Conservation (phyloP, 805 yeast genomes). For the Lipomyces oligophaga region DNA sequence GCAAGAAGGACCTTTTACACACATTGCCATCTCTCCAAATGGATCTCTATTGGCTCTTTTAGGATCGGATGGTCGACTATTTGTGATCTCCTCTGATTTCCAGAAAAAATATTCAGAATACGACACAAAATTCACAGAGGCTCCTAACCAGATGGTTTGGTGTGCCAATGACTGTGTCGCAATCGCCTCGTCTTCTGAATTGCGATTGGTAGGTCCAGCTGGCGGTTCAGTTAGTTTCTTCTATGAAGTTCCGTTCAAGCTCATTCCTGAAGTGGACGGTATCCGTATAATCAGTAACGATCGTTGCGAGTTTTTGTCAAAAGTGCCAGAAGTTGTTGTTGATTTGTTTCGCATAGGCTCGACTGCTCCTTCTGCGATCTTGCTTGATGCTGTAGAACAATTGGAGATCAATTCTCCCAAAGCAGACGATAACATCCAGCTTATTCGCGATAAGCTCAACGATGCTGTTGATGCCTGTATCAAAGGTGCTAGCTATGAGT, state of each 20-base stretch:
- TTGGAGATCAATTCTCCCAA: conserved; percentile 67
- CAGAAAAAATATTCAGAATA: conserved; percentile 45
- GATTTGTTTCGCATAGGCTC: conserved; percentile 80
- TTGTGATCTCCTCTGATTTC: conserved; percentile 50
- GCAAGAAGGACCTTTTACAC: conserved; percentile 50
- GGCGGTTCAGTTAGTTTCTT: conserved; percentile 39
- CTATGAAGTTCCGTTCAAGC: conserved; percentile 40
- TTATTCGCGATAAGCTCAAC: conserved; percentile 49
- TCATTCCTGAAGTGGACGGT: conserved; percentile 66
- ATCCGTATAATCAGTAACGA: conserved; percentile 57
- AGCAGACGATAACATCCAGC: conserved; percentile 69
- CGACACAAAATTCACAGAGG: conserved; percentile 40
- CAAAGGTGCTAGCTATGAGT: conserved; percentile 70
- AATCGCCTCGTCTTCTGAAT: conserved; percentile 54
- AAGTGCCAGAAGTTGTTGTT: conserved; percentile 55
- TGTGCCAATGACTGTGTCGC: conserved; percentile 81
- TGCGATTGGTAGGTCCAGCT: conserved; percentile 69
- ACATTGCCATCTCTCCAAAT: conserved; percentile 50
- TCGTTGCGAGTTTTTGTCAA: conserved; percentile 57
- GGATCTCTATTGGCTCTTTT: conserved; percentile 53
- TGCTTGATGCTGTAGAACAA: conserved; percentile 72
- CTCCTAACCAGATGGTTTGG: conserved; percentile 61
- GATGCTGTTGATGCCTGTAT: conserved; percentile 70
- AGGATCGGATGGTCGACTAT: conserved; percentile 44
- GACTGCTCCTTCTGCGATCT: conserved; percentile 72